Percentiles rank a stretch among this genome's conserved stretches.
Conservation (phyloP, 2,329 filamentous ascomycete genomes). For the Thielaviopsis euricoi region DNA sequence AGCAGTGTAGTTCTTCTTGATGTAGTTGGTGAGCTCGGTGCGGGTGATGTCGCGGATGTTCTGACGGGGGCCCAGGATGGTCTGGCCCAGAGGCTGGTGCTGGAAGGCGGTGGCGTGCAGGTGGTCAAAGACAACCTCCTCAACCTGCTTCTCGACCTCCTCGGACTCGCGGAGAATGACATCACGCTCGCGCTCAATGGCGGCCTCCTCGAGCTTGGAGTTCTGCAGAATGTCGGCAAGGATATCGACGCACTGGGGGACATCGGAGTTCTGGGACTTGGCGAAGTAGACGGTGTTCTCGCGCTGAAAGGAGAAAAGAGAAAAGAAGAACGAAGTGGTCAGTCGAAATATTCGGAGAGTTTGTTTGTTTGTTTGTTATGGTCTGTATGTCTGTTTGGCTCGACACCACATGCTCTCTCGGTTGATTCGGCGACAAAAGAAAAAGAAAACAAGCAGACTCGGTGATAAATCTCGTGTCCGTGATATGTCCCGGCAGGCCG, state of each 20-base stretch:
- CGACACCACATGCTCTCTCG: not conserved
- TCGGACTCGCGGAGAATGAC: conserved; percentile 98
- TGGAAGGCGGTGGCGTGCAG: conserved; percentile 97
- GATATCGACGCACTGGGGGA: conserved; percentile 92
- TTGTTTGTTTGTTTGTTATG: conserved; percentile 6
- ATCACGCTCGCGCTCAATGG: conserved; percentile 94
- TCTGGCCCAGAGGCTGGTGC: conserved; percentile 87
- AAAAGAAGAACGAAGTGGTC: conserved; percentile 1
- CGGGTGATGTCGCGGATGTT: conserved; percentile 95
- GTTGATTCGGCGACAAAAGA: not conserved
- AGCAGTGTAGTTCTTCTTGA: conserved; percentile 98
- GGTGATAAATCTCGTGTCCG: not conserved
- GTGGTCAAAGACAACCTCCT: conserved; percentile 99
- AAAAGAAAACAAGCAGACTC: not conserved
- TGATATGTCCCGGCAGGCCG: not conserved
- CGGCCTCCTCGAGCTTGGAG: conserved; percentile 85
- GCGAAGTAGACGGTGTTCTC: conserved; percentile 99
- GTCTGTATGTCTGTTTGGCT: not conserved
- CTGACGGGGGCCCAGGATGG: conserved; percentile 91
- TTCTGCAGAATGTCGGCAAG: conserved; percentile 98
- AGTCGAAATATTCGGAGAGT: not conserved
- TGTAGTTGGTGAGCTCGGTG: conserved; percentile 83
- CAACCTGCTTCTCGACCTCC: conserved; percentile 98
- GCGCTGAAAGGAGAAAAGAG: conserved; percentile 38
- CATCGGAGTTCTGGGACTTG: conserved; percentile 96